phyloP scores from a whole-genome alignment of 2,329 filamentous ascomycete species.

The Bipolaris oryzae region DNA sequence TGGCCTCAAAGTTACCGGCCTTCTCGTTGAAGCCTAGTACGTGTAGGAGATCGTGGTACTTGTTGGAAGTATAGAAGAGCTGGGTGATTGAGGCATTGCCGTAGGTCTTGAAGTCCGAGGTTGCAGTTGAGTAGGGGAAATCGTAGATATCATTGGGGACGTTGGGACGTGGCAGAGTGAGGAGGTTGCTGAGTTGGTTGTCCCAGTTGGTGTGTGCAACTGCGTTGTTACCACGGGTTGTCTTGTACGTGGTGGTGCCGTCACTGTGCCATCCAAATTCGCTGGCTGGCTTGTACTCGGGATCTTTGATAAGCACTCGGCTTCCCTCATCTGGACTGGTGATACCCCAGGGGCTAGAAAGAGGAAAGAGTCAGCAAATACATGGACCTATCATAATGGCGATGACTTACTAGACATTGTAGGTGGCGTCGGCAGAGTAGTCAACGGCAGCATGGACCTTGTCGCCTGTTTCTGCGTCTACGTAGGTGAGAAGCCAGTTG shows the following conservation, averaged over 20 bases:
- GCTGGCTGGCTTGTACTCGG: conserved; percentile 56
- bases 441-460: conserved; percentile 62
- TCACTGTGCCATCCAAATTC: conserved; percentile 62
- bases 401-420: conserved; percentile 58
- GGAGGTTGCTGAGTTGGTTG: conserved; percentile 48
- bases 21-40: conserved; percentile 63
- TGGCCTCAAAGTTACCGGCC: conserved; percentile 65
- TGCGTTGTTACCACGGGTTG: conserved; percentile 65
- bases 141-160: conserved; percentile 53
- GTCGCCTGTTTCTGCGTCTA: conserved; percentile 57
- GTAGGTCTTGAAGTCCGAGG: conserved; percentile 48
- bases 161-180: conserved; percentile 60
- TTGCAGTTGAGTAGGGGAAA: conserved; percentile 35
- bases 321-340: conserved; percentile 61
- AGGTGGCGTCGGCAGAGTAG: conserved; percentile 62
- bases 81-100: conserved; percentile 63
- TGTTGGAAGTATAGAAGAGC: conserved; percentile 66
- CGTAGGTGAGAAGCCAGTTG: conserved; percentile 66
- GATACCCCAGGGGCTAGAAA: conserved; percentile 53
- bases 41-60: conserved; percentile 65
- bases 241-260: conserved; percentile 57
- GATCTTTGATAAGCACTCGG: conserved; percentile 55
- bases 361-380: conserved; percentile 11
- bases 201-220: conserved; percentile 61
- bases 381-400: not conserved